Base-by-base conservation (phyloP, 2,329 filamentous ascomycete genomes). In the Fusarium sp. region DNA sequence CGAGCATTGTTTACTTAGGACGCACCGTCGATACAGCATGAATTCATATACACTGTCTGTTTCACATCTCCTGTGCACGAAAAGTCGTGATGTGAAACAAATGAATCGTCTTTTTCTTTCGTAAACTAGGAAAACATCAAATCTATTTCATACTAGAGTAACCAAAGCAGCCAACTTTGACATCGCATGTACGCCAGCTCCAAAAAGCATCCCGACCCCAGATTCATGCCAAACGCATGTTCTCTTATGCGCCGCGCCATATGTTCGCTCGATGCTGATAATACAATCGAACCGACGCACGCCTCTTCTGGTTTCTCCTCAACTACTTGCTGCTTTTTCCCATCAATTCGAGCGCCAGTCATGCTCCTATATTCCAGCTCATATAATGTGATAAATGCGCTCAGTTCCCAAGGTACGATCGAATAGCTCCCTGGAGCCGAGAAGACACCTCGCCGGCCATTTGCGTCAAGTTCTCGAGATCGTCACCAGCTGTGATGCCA, bases 401-500 rank as follows among this genome's bases (percentile, higher is more conserved):
- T 80, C 82, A 91, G 80, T 84, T 87, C 73, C 88, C 87, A 58
- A 91, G 82, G 77, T 91, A 91, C 73, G 84, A 86, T 70, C 88
- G 85, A 73, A 92, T 89, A 48, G 89, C 85, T 77, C 92, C 94
- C 83, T 98, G 94, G 77, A 98, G 85, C 80, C 90, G 92, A 46
- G 86, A 89, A 15, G 94, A 94, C 42, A 94, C 95, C 75, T 98
- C 94, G 31, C 95, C 96, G 6, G 98, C 83, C 68, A 94, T 87
- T 72, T 90, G 89, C 24, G 91, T 92, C 73, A 98, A 81, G 80
- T 97, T 97, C 80, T 99, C 96, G 58, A 99, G 82, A 80, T 99
- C 96, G 78, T 99, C 96, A 58, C 94, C 95, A 24, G 96, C 95
- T 6, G 95, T 98, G 73, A 98, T 92, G 50, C 96, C 96, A 78